These are phyloP conservation scores for Blastocladiella emersonii DNA, from an alignment of 371 early-diverging fungal genomes.

Conservation along the genomic window DNA sequence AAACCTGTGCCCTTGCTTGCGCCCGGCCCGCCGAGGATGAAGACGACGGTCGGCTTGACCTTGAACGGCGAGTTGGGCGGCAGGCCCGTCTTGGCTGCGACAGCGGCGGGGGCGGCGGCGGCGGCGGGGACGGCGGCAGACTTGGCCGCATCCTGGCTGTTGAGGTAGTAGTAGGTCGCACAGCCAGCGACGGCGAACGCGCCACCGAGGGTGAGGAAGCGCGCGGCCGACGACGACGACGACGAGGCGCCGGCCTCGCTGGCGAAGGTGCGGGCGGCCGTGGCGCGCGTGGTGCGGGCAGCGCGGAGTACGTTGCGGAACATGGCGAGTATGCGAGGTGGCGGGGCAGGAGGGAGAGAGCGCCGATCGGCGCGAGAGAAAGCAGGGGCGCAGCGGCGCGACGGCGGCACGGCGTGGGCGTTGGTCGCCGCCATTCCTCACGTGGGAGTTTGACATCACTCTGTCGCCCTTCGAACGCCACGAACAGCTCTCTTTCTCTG, in stretches of 20 bases:
- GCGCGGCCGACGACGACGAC: background rate
- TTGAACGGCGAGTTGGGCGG: background rate
- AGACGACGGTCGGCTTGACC: constrained; percentile 35
- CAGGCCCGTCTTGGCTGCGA: background rate
- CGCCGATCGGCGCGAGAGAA: too few relatives aligned
- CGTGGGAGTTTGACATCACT: too few relatives aligned
- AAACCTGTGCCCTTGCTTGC: constrained; percentile 42
- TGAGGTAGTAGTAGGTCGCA: background rate
- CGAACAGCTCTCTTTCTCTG: too few relatives aligned
- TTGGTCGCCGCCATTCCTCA: too few relatives aligned
- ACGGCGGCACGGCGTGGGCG: too few relatives aligned
- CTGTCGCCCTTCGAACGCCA: too few relatives aligned
- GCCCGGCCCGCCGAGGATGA: constrained; percentile 76
- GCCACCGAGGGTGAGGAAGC: background rate
- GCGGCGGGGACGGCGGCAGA: too few relatives aligned
- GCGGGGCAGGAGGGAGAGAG: too few relatives aligned
- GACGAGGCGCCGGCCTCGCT: background rate
- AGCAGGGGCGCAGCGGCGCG: too few relatives aligned
- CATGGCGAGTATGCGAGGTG: too few relatives aligned
- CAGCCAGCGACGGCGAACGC: background rate
- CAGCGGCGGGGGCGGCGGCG: background rate
- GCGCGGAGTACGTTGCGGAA: too few relatives aligned
- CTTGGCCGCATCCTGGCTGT: background rate
- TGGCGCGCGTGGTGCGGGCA: too few relatives aligned
- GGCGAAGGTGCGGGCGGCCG: background rate